Evolutionary conservation across 192 early-diverging fungal genomes (phyloP), one percentile per base, ranked within the genome.

Genomic region (Backusella australiensis): DNA sequence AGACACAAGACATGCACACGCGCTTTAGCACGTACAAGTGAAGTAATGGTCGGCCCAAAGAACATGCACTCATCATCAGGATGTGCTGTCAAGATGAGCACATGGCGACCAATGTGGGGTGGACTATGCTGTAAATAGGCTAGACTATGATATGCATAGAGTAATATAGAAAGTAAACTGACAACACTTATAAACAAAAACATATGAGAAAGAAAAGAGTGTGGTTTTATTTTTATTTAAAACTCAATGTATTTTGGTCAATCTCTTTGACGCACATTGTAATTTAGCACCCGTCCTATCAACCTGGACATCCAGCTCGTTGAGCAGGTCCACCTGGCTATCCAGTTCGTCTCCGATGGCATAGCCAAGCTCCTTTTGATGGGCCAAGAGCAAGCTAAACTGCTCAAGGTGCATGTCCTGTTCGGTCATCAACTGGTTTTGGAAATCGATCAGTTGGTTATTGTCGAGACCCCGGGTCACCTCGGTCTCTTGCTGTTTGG

Each of bases 61-160:
- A 99, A 99, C 96, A 98, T 97, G 88, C 94, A 96, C 76, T 99
- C 97, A 82, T 99, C 97, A 86, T 99, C 97, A 0, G 97, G 97
- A 81, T 98, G 96, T 7, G 96, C 94, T 19, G 89, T 95, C 15
- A 96, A 84, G 17, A 97, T 80, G 6, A 94, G 85, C 12, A 92
- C 85, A 41, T 75, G 70, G 1, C 72, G 69, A 5, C 35, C 11
- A 7, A 34, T 4, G 0, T 44, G 26, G 1, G 41, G 69, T 71
- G 26, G 41, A 39, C 1, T 26, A 0, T 17, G 9, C 12, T 71
- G 69, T 26, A 46, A 71, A 26, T 71, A 41, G 1, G 69, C 38
- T 26, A 71, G 21, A 46, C 38, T 46, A 46, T 44, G 41, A 6
- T 71, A 71, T 12, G 42, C 69, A 71, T 71, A 71, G 2, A 39